These are phyloP conservation scores for Aegle marmelos DNA, from an alignment of 345 rosid species.

Conservation along the genomic window DNA sequence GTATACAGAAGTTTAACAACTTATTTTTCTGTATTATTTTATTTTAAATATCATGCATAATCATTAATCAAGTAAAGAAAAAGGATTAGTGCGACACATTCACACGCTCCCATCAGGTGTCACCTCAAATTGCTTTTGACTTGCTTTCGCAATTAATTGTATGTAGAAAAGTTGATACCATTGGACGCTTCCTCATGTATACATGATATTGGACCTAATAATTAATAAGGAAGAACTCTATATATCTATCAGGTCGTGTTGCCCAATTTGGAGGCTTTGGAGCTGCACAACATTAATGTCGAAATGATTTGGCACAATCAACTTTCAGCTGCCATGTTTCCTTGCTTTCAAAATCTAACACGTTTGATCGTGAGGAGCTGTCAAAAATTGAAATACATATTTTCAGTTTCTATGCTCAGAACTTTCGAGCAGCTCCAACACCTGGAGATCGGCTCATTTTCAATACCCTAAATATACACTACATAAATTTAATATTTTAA, in stretches of 20 bases:
- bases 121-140: too few relatives aligned
- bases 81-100: too few relatives aligned
- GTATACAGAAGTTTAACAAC: neutral
- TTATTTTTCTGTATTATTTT: neutral
- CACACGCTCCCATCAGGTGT: too few relatives aligned
- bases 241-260: constrained; percentile 14
- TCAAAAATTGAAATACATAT: neutral
- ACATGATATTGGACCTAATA: neutral
- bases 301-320: constrained; percentile 5
- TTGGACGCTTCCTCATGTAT: too few relatives aligned
- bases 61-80: too few relatives aligned
- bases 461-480: too few relatives aligned
- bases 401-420: neutral
- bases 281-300: neutral
- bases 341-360: neutral
- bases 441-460: too few relatives aligned
- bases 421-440: too few relatives aligned
- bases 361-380: neutral
- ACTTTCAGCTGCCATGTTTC: neutral
- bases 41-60: neutral
- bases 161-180: too few relatives aligned
- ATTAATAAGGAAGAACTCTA: neutral
- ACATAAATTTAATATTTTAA: too few relatives aligned
- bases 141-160: too few relatives aligned
- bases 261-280: constrained; percentile 17